Base-by-base conservation (phyloP, 164 flowering plant genomes). In the Malania oleifera region DNA sequence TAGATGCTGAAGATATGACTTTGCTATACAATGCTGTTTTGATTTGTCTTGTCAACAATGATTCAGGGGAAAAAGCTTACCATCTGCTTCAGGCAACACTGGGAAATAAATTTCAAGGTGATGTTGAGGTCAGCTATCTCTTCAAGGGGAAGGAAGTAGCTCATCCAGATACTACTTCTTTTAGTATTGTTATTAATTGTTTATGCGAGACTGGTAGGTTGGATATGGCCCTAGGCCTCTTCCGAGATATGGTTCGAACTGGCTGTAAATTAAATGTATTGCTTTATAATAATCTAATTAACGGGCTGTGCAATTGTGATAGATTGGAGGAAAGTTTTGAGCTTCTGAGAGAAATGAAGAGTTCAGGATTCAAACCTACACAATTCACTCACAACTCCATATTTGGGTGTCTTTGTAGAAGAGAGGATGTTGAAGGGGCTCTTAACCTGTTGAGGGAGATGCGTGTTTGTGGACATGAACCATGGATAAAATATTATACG, bases 401-500 rank as follows among this genome's bases (percentile, higher is more conserved):
- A 50, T 80, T 69, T 66, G 84, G 91, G 8, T 83, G 87, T 67
- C 69, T 85, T 15, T 85, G 95, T 63, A 74, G 76, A 62, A 70
- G 79, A 69, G 74, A 58, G 63, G 84, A 89, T 68, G 74, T 80
- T 37, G 31, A 45, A 1, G 83, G 72, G 43, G 96, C 89, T 34
- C 59, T 81, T 62, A 70, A 67, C 52, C 23, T 85, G 54, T 34
- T 84, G 57, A 82, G 59, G 61, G 76, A 80, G 69, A 92, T 92
- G 95, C 75, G 80, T 47, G 12, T 50, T 37, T 26, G 68, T 60
- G 91, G 96, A 46, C 81, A 84, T 63, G 73, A 76, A 64, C 98
- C 98, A 34, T 92, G 95, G 95, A 81, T 78, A 71, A 92, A 85
- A 46, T 65, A 87, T 74, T 76, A 73, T 39, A 77, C 91, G 39